These are phyloP conservation scores for Aleurites moluccanus DNA, from an alignment of 441 rosid species.

Conservation along the genomic window DNA sequence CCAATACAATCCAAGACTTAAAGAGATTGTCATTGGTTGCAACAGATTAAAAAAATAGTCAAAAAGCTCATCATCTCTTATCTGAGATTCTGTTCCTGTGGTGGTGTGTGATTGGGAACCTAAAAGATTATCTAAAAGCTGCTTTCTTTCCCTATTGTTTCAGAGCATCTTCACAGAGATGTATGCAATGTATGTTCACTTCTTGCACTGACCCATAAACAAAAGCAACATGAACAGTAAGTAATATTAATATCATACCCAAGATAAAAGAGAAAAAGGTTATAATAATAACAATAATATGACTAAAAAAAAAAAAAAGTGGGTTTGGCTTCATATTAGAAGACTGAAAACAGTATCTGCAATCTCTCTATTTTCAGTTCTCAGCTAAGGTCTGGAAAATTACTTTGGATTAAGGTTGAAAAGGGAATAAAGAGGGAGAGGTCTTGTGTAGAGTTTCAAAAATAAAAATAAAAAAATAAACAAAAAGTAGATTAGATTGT, in stretches of 20 bases:
- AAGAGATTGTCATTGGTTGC: conserved; percentile 27
- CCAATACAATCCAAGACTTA: conserved; percentile 18
- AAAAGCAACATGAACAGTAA: conserved; percentile 23
- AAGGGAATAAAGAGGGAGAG: conserved; percentile 13
- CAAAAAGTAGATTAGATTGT: conserved; percentile 1
- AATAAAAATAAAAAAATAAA: not conserved
- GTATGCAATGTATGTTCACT: conserved; percentile 25
- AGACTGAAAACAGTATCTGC: conserved; percentile 31
- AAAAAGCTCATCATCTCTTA: conserved; percentile 53
- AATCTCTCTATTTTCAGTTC: conserved; percentile 21
- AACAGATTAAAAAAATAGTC: conserved; percentile 29
- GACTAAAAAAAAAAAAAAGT: not conserved
- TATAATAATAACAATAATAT: not conserved
- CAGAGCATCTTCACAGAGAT: conserved; percentile 51
- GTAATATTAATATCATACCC: not conserved
- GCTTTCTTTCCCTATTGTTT: conserved; percentile 34
- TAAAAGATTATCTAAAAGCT: conserved; percentile 47
- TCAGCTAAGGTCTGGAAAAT: conserved; percentile 2
- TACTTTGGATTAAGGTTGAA: conserved; percentile 26
- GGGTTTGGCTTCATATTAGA: conserved; percentile 20
- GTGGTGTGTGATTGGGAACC: conserved; percentile 57
- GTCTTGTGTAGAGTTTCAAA: conserved; percentile 7
- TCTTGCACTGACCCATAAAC: conserved; percentile 24
- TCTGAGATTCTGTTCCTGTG: conserved; percentile 62
- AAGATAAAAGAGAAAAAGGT: not conserved